Base-by-base conservation (phyloP, 768 basidiomycete species). In the Boletus eberwhitei region DNA sequence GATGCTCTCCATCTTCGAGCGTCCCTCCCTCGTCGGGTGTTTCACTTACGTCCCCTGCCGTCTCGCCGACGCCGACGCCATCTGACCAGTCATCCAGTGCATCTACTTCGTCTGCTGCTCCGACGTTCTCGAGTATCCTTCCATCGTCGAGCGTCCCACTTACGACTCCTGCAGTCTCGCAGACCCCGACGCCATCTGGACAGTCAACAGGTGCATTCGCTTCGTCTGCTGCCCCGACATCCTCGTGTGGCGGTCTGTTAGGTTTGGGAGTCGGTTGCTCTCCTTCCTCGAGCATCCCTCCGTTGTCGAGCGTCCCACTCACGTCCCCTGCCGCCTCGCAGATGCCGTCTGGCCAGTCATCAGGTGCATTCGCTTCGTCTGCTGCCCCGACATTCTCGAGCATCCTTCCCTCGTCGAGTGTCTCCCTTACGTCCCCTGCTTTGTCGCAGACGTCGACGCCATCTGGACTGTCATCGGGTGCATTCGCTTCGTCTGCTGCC, bases 231-330 rank as follows among this genome's bases (percentile, higher is more conserved):
- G 13, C 32, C 8, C 34, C 34, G 5, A 36, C 34, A 16, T 35
- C 54, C 2, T 48, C 55, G 26, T 64, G 54, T 0, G 21, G 12
- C 17, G 51, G 57, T 17, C 12, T 65, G 3, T 2, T 47, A 1
- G 46, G 46, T n/a, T 42, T 62, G 5, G 60, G 55, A 1, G 0
- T 47, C 7, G 34, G 32, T 8, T 50, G 50, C 21, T 32, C 44
- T 7, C 3, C 44, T 11, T 21, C 29, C 11, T 45, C 44, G 19
- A 34, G 31, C 19, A 2, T 31, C 31, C 8, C 11, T 31, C 11
- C 31, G 1, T 32, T 11, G 9, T 32, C 11, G 31, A 12, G 31
- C 2, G 11, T 32, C 11, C 31, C 31, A 32, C 31, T n/a, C 1
- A 16, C 44, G 19, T 21, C 44, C 3, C 22, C 43, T 44, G 41